Conservation (phyloP, 2,329 filamentous ascomycete genomes). For the Nigrograna mackinnonii region DNA sequence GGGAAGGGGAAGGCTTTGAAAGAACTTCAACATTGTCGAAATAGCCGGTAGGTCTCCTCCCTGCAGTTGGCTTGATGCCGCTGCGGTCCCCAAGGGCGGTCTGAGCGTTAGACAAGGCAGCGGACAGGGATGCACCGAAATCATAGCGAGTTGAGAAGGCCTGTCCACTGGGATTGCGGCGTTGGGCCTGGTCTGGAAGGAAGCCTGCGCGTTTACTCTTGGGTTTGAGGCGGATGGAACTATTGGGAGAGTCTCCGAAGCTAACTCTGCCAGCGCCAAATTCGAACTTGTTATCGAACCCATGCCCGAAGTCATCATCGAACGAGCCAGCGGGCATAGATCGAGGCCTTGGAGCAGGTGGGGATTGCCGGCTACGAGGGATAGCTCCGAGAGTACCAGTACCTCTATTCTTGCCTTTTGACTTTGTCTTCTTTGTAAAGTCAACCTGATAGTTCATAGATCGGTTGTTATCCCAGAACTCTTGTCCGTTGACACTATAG, state of each 20-base stretch:
- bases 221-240: conserved; percentile 70
- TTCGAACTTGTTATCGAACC: conserved; percentile 53
- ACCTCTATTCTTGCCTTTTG: conserved; percentile 49
- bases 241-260: conserved; percentile 62
- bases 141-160: conserved; percentile 94
- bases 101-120: conserved; percentile 77
- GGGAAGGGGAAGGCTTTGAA: conserved; percentile 28
- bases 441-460: conserved; percentile 90
- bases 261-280: conserved; percentile 46
- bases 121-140: conserved; percentile 87
- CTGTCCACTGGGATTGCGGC: conserved; percentile 60
- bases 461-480: conserved; percentile 95
- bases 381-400: conserved; percentile 56
- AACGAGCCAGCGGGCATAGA: conserved; percentile 55
- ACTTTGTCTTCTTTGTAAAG: conserved; percentile 78
- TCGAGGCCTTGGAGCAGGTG: conserved; percentile 49
- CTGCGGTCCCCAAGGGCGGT: conserved; percentile 63
- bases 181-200: conserved; percentile 60
- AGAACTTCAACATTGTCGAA: conserved; percentile 47
- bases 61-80: conserved; percentile 42
- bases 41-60: conserved; percentile 25
- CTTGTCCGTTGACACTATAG: conserved; percentile 80
- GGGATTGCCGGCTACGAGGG: conserved; percentile 53
- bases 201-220: conserved; percentile 65
- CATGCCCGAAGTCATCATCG: conserved; percentile 72